Evolutionary conservation across 768 basidiomycete species (phyloP), one percentile per base, ranked within the genome.

Genomic region (Macrolepiota fuliginosa): DNA sequence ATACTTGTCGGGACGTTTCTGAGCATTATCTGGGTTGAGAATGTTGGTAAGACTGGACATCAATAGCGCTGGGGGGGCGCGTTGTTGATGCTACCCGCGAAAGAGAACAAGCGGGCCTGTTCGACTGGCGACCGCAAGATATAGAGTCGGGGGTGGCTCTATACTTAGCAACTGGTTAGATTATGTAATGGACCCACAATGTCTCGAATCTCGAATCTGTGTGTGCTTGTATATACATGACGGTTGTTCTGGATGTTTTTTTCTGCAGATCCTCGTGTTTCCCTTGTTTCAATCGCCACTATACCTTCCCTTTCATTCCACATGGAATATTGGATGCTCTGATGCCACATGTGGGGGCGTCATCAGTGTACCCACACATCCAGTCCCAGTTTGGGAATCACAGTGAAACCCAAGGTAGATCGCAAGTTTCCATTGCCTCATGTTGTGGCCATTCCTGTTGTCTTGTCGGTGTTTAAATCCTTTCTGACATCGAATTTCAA

Each of bases 11-110:
- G 74, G 70, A 40, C 67, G 71, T 49, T 75, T 74, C 51, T 72
- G 71, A 58, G 65, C 70, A 58, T 75, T 75, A 63, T 83, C 80
- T 54, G 85, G 85, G 70, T 87, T 87, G 64, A 88, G 74, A 47
- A 87, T 74, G 64, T 80, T 81, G 65, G 73, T 74, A 62, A 88
- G 79, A 69, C 76, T 82, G 61, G 86, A 81, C 86, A 88, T 88
- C 63, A 58, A 61, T 54, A 60, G n/a, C 11, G 19, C 22, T 40
- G 13, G 25, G 51, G 59, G 57, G 40, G 54, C 59, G 57, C 69
- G 53, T 45, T 52, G 56, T 39, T 36, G 67, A 61, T 67, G 68
- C 63, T 68, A 64, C 67, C 67, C 67, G 70, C 68, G 66, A 66
- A 65, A 59, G 64, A 63, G 65, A 50, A 58, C 39, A 45, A 62